Conservation (phyloP, 345 rosid genomes). For the Turnera subulata region DNA sequence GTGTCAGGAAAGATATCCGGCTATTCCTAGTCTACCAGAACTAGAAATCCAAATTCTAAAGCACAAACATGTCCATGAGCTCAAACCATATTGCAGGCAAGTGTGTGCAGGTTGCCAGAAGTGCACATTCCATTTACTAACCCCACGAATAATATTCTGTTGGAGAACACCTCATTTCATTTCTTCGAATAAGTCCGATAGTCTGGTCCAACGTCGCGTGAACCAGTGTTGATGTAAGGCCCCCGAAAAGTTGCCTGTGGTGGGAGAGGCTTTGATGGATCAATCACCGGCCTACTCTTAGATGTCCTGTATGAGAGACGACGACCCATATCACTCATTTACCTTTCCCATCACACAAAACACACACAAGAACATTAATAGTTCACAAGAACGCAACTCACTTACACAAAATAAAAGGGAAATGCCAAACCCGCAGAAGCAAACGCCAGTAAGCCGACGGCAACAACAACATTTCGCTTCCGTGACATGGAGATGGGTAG, state of each 20-base stretch:
- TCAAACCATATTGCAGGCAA: no score
- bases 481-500: slow-evolving; percentile 38
- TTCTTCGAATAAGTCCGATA: slow-evolving; percentile 65
- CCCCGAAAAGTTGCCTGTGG: slow-evolving; percentile 97
- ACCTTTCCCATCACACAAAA: not conserved
- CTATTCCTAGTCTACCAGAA: no score
- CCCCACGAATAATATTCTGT: no score
- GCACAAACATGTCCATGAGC: no score
- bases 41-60: no score
- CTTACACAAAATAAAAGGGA: slow-evolving; percentile 94
- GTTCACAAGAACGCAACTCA: not conserved
- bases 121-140: no score
- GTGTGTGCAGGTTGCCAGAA: no score
- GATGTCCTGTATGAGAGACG: slow-evolving; percentile 46
- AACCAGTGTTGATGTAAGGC: slow-evolving; percentile 91
- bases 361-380: not conserved
- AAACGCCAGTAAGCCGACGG: slow-evolving; percentile 71
- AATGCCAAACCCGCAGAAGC: slow-evolving; percentile 80
- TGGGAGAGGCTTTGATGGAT: slow-evolving; percentile 76
- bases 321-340: not conserved
- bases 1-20: no score
- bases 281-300: slow-evolving; percentile 60
- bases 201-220: slow-evolving; percentile 92
- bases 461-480: slow-evolving; percentile 61
- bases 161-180: slow-evolving; percentile 18